Conservation (phyloP, 1,284 basidiomycete genomes). For the Veloporphyrellus conicus region DNA sequence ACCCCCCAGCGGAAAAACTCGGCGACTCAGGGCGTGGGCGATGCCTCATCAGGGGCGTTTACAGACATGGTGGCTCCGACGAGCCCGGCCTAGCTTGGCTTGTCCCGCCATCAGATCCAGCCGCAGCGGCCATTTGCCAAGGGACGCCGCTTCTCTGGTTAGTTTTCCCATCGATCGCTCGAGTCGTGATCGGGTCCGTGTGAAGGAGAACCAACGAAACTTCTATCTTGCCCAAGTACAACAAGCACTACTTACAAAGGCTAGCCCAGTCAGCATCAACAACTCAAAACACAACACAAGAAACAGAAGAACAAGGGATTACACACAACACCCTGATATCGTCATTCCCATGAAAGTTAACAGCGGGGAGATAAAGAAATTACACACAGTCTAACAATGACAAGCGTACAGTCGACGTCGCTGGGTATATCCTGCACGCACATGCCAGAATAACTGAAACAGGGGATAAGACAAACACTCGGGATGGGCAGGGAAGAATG, state of each 20-base stretch:
- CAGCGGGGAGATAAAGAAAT: constrained; percentile 2
- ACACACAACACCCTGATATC: constrained; percentile 3
- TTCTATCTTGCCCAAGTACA: constrained; percentile 8
- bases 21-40: too few relatives aligned
- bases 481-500: constrained; percentile 1
- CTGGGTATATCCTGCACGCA: constrained; percentile 11
- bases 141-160: too few relatives aligned
- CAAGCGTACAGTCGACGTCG: constrained; percentile 16
- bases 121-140: not conserved
- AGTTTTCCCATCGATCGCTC: too few relatives aligned
- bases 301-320: not conserved
- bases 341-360: not conserved
- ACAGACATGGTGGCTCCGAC: not conserved
- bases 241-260: constrained; percentile 11
- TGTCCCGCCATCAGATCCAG: not conserved
- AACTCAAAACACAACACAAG: constrained; percentile 1
- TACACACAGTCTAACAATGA: constrained; percentile 18
- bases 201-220: not conserved
- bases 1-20: too few relatives aligned
- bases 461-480: not conserved
- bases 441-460: constrained; percentile 5
- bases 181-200: too few relatives aligned
- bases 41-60: too few relatives aligned
- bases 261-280: constrained; percentile 3
- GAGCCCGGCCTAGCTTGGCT: not conserved